Evolutionary conservation across 139 green algal species (phyloP).

Genomic region (Ettlia oleoabundans): DNA sequence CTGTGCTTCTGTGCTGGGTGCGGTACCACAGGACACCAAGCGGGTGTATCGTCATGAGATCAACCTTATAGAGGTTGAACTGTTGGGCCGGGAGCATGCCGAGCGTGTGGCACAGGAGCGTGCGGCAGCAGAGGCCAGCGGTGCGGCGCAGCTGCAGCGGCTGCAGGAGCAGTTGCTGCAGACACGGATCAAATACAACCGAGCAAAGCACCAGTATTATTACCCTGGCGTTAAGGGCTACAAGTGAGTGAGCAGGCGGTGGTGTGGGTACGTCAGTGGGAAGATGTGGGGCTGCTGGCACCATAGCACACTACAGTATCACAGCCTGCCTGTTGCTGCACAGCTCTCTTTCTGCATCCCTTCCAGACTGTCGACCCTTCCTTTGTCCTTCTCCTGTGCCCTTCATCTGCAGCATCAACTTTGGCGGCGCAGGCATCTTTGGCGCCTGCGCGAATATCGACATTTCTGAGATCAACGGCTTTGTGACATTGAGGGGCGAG

Average conservation of each 20-base stretch:
- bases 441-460: slow-evolving; percentile 73
- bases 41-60: slow-evolving; percentile 60
- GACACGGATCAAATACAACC: slow-evolving; percentile 58
- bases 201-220: slow-evolving; percentile 68
- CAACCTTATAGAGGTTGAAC: slow-evolving; percentile 59
- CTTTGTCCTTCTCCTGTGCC: background rate
- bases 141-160: slow-evolving; percentile 30
- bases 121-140: slow-evolving; percentile 47
- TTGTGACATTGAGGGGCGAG: slow-evolving; percentile 40
- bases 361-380: too few species aligned
- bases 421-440: slow-evolving; percentile 73
- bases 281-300: too few species aligned
- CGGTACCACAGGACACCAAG: slow-evolving; percentile 58
- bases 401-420: slow-evolving; percentile 65
- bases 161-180: slow-evolving; percentile 61
- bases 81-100: slow-evolving; percentile 47
- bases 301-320: too few species aligned
- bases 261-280: too few species aligned
- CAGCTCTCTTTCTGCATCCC: too few species aligned
- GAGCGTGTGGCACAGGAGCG: slow-evolving; percentile 39
- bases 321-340: too few species aligned
- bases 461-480: slow-evolving; percentile 71
- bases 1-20: too few species aligned
- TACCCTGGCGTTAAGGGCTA: slow-evolving; percentile 74
- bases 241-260: slow-evolving; percentile 55